Percentiles rank a stretch among this genome's conserved stretches.
Conservation (phyloP, 164 flowering plant genomes). For the Vitis riparia region DNA sequence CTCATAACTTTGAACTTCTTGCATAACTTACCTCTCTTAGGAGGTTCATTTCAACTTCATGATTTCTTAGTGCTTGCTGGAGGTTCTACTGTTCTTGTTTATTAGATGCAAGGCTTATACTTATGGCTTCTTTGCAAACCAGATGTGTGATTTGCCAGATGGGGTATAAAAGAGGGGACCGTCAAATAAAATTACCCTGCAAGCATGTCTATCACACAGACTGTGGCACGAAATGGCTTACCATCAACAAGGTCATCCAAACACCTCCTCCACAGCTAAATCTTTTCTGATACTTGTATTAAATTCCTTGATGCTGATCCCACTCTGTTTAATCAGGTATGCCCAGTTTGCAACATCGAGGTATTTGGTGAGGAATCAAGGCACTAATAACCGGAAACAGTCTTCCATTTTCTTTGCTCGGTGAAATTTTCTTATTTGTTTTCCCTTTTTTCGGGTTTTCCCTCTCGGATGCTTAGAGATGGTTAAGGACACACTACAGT, state of each 20-base stretch:
- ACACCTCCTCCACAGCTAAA: not conserved
- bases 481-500: slow-evolving; percentile 3
- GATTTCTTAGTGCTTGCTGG: no score
- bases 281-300: no score
- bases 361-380: slow-evolving; percentile 35
- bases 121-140: slow-evolving; percentile 2
- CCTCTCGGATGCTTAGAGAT: not conserved
- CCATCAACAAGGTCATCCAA: slow-evolving; percentile 53
- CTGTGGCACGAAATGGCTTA: slow-evolving; percentile 62
- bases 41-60: no score
- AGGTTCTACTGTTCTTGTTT: no score
- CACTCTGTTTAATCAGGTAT: slow-evolving; percentile 18
- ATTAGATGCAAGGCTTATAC: no score
- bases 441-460: not conserved
- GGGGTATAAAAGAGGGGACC: slow-evolving; percentile 54
- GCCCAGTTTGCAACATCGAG: slow-evolving; percentile 43
- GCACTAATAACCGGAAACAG: slow-evolving; percentile 8
- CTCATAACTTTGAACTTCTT: no score
- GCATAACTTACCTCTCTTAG: no score
- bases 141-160: slow-evolving; percentile 79
- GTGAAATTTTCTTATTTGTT: not conserved
- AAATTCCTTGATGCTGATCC: not conserved
- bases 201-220: slow-evolving; percentile 62
- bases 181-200: slow-evolving; percentile 65
- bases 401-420: not conserved